Evolutionary conservation across 768 basidiomycete species (phyloP), one percentile per base, ranked within the genome.

Genomic region (Serendipita sp.): DNA sequence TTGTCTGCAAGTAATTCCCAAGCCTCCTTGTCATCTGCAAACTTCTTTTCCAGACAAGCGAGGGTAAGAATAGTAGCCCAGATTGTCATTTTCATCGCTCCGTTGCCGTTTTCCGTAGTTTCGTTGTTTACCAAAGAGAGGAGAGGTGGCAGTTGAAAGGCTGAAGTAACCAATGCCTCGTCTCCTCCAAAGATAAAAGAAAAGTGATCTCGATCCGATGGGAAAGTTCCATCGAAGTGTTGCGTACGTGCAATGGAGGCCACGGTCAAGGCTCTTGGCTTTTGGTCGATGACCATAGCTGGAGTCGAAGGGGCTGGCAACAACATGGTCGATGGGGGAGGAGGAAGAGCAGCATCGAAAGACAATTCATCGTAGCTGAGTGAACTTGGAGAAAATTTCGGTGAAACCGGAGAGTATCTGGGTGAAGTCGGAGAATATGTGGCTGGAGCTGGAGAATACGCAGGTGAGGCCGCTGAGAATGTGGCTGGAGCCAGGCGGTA

Each of bases 31-130:
- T 76, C 77, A 8, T 72, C 73, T 4, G 64, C 64, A 23, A 81
- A 66, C 41, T 74, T 72, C 45, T 68, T 76, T 67, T 72, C 69
- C 69, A 84, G 68, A 65, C 76, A 84, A 1, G 79, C 82, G 30
- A 78, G 71, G 5, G 74, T 76, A 16, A 82, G 71, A 3, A 75
- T 75, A 2, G 82, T 83, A 35, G 78, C 75, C 83, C 83, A 84
- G 7, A 78, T 66, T 8, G 62, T 72, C 23, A 63, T 23, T n/a
- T 60, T 60, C 10, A 18, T n/a, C 8, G 16, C 56, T n/a, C 10
- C 56, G 16, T 23, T 35, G 16, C 16, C 18, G 38, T 13, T 23
- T 23, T 23, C 23, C 23, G 23, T 23, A 23, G 23, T 23, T 23
- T 23, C 23, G 23, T 23, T 23, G 11, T 11, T 36, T n/a, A 2